Evolutionary conservation across 768 basidiomycete genomes (phyloP).

Genomic region (Tulasnella calospora): DNA sequence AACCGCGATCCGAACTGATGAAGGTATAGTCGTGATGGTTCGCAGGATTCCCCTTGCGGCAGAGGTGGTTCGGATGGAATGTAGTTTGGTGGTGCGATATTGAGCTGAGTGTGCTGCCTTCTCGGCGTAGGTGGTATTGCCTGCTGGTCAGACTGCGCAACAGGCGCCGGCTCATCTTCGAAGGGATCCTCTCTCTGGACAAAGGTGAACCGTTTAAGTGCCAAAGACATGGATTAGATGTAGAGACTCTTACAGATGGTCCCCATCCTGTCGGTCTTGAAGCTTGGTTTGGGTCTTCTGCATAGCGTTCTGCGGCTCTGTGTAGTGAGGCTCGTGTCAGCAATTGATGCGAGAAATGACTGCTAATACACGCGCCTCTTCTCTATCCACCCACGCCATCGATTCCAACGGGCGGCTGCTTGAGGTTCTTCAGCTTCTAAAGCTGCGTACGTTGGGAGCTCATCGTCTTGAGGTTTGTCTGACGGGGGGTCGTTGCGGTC

Average conservation of each 20-base stretch:
- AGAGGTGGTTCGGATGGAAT: slow-evolving; percentile 42
- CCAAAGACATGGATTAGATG: not conserved
- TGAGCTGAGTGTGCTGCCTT: slow-evolving; percentile 30
- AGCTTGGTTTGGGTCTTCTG: slow-evolving; percentile 58
- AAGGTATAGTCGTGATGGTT: slow-evolving; percentile 60
- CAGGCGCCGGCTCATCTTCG: slow-evolving; percentile 14
- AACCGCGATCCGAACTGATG: slow-evolving; percentile 83
- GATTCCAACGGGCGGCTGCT: slow-evolving; percentile 11
- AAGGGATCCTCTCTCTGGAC: not conserved
- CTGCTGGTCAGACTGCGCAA: slow-evolving; percentile 8
- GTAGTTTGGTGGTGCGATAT: slow-evolving; percentile 15
- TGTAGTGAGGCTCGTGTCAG: slow-evolving; percentile 15
- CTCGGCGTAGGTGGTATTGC: slow-evolving; percentile 32
- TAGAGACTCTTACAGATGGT: slow-evolving; percentile 38
- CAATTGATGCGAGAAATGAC: slow-evolving; percentile 15
- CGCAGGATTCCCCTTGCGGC: slow-evolving; percentile 27
- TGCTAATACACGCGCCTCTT: slow-evolving; percentile 52
- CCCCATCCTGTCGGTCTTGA: slow-evolving; percentile 66
- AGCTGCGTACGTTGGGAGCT: slow-evolving; percentile 74
- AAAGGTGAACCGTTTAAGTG: not conserved
- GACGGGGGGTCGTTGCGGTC: not conserved
- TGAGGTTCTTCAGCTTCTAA: slow-evolving; percentile 61
- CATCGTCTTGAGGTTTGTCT: slow-evolving; percentile 43
- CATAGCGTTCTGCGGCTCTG: slow-evolving; percentile 81
- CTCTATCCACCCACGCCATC: slow-evolving; percentile 86